Percentiles rank a stretch among this genome's conserved stretches.
These are phyloP conservation scores for Rosa rugosa DNA, from an alignment of 306 rosid species.

Conservation along the genomic window DNA sequence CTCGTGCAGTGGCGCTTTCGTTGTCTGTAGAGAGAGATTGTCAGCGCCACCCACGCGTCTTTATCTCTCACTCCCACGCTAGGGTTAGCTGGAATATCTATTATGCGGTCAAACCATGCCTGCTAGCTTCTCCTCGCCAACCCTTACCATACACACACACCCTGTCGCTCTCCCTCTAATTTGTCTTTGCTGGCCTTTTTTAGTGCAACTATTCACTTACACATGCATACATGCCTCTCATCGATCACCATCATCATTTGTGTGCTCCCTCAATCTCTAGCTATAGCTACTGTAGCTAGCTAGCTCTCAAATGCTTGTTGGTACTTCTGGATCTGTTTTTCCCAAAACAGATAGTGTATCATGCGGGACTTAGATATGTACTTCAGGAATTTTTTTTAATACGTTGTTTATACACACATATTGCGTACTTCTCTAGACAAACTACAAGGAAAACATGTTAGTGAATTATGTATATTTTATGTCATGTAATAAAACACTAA, in stretches of 20 bases:
- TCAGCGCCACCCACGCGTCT: conserved; percentile 55
- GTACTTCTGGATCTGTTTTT: neutral
- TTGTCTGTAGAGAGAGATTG: conserved; percentile 29
- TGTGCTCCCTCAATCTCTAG: neutral
- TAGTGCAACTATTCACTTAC: neutral
- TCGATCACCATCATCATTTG: neutral
- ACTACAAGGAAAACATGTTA: neutral
- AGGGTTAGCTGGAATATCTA: conserved; percentile 3
- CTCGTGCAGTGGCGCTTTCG: conserved; percentile 41
- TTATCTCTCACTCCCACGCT: conserved; percentile 33
- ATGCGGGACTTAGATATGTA: neutral
- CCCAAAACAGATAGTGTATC: neutral
- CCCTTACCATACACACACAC: conserved; percentile 6
- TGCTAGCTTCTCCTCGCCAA: conserved; percentile 7
- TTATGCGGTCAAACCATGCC: conserved; percentile 39
- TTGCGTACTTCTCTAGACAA: neutral
- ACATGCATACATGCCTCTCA: neutral
- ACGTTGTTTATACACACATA: neutral
- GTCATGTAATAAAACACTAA: neutral
- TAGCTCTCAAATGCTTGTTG: conserved; percentile 5
- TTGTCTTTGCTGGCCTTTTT: conserved; percentile 1
- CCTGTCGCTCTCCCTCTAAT: neutral
- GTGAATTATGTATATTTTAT: neutral
- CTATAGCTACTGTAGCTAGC: neutral
- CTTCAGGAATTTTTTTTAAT: neutral